phyloP scores from a whole-genome alignment of 2,329 filamentous ascomycete species.

The Pyricularia sp. region DNA sequence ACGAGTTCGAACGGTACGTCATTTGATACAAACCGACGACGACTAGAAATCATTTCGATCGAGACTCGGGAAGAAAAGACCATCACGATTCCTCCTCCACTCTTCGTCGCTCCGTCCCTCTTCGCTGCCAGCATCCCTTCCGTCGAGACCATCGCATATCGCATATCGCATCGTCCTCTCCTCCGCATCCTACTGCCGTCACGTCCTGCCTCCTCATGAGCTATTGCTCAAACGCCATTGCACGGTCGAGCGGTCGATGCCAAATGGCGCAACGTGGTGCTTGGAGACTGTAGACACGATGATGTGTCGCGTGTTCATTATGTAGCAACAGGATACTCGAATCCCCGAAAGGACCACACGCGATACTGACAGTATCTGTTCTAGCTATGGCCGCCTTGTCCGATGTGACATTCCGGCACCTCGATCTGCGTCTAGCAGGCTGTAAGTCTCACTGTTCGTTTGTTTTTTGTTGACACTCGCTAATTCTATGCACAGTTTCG shows the following conservation, averaged over 20 bases:
- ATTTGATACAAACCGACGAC: slow-evolving; percentile 40
- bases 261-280: slow-evolving; percentile 1
- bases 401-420: slow-evolving; percentile 97
- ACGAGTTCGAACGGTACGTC: slow-evolving; percentile 99
- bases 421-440: slow-evolving; percentile 82
- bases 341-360: slow-evolving; percentile 8
- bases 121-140: slow-evolving; percentile 1
- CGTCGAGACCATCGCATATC: slow-evolving; percentile 2
- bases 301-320: slow-evolving; percentile 1
- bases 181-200: slow-evolving; percentile 8
- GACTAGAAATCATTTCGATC: slow-evolving; percentile 34
- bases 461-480: background rate
- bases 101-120: slow-evolving; percentile 11
- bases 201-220: slow-evolving; percentile 13
- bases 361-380: slow-evolving; percentile 31
- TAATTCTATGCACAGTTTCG: slow-evolving; percentile 52
- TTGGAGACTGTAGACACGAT: background rate
- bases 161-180: slow-evolving; percentile 8
- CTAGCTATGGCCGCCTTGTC: slow-evolving; percentile 91
- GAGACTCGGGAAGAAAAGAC: slow-evolving; percentile 23
- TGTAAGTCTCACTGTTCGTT: slow-evolving; percentile 54
- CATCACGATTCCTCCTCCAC: slow-evolving; percentile 13
- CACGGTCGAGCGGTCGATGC: slow-evolving; percentile 35
- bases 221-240: slow-evolving; percentile 15
- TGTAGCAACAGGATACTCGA: slow-evolving; percentile 2